Evolutionary conservation across 1,139 yeast genomes (phyloP), one percentile per base, ranked within the genome.

Genomic region (Kodamaea suecica): DNA sequence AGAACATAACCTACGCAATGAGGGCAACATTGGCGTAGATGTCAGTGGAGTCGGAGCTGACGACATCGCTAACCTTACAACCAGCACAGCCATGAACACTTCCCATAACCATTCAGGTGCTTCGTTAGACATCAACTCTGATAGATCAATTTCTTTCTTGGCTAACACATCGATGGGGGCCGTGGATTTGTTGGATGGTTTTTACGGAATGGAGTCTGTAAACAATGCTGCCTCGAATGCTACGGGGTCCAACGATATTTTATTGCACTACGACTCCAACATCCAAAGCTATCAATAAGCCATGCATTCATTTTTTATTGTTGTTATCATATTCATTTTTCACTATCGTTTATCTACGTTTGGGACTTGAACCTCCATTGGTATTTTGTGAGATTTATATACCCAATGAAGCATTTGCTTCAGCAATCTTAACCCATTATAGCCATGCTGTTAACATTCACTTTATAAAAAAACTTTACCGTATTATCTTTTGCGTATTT

Each of bases 181-280:
- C 3, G 61, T 60, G n/a, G 66, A 60, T 38, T 52, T 60, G 35
- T 50, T 60, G 41, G 65, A 57, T 29, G 51, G 54, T 30, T 40
- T 52, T 13, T 47, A 48, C 40, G 55, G 56, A 29, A 26, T 38
- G 17, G 45, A 44, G 7, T 7, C 6, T 23, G 5, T 5, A 6
- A 10, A 23, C 5, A n/a, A 10, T 23, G n/a, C 26, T 17, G 33
- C 23, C 8, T 32, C 38, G 10, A 27, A 36, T 12, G 21, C 21
- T 19, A 9, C 8, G 9, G 21, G 8, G 9, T 6, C 21, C 21
- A 14, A 37, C 23, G 31, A 36, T 23, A 38, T 40, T 17, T 31
- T 40, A 28, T 33, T 38, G 30, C 38, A 35, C 30, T 40, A 40
- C 35, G 40, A 39, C 26, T 23, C 26, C 6, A 23, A 23, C n/a